Evolutionary conservation across 148 eudicot species (phyloP).

Genomic region (Dianthus caryophyllus): DNA sequence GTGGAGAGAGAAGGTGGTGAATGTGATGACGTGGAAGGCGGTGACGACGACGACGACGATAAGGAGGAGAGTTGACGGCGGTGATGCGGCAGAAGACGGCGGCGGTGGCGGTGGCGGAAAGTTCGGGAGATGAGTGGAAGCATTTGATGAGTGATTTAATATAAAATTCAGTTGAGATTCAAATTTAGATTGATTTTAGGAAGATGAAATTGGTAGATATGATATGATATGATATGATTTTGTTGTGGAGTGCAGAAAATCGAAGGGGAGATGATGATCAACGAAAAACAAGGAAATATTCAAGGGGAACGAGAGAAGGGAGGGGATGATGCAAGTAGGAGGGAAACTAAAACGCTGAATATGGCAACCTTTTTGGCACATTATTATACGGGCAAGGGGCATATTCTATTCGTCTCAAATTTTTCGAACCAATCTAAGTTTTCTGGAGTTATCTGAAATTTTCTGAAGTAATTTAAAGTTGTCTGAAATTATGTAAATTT

Average conservation of each 20-base stretch:
- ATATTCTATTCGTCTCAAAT: too few species aligned
- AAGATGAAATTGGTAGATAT: too few species aligned
- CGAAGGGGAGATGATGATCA: not conserved
- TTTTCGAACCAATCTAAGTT: too few species aligned
- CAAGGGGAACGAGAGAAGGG: not conserved
- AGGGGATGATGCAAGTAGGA: not conserved
- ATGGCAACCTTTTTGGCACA: not conserved
- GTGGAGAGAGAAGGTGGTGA: not conserved
- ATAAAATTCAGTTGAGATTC: not conserved
- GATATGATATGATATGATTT: not conserved
- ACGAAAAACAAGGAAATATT: not conserved
- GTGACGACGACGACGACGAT: not conserved
- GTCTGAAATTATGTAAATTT: too few species aligned
- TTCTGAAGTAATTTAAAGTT: too few species aligned
- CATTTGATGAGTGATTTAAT: not conserved
- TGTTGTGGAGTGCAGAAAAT: too few species aligned
- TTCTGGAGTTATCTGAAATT: too few species aligned
- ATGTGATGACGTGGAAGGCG: not conserved
- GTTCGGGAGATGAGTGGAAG: constrained; percentile 4
- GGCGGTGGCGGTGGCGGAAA: constrained; percentile 3
- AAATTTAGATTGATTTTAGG: not conserved
- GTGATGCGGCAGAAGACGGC: too few species aligned
- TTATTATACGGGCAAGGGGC: too few species aligned
- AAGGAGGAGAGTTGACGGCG: not conserved
- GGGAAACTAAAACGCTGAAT: not conserved